Base-by-base conservation (phyloP, 306 rosid genomes). In the Cucumis melo region DNA sequence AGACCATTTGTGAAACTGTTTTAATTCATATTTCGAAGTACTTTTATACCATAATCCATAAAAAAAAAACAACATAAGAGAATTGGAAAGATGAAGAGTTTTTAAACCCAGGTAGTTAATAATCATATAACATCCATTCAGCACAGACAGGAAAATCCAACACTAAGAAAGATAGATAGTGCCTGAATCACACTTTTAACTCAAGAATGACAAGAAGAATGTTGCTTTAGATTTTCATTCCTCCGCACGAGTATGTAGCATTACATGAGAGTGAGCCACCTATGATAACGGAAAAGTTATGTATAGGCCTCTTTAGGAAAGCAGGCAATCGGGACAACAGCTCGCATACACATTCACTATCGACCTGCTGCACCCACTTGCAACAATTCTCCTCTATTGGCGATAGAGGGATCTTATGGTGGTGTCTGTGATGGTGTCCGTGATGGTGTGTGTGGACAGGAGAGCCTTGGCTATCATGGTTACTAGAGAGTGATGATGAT, bases 331-430 rank as follows among this genome's bases (percentile, higher is more conserved):
- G 41, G 58, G 62, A 36, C 54, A 77, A 73, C 44, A 77, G 62
- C 38, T 41, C 65, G 5, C 80, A 77, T 5, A 65, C 38, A n/a
- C 80, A 77, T 46, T 50, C 53, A 8, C 51, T 65, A 21, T 77
- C 80, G 8, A 77, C 29, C 62, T 77, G 68, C 57, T 36, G 57
- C 53, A 64, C 73, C 80, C 80, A 77, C 65, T 72, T 50, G 65
- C 80, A 77, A 48, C 80, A 77, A 29, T 65, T 65, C 64, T 34
- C 38, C 72, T 77, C 80, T 41, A n/a, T 0, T n/a, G 80, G 60
- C 2, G 60, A 19, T 32, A 48, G n/a, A 0, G 29, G 32, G 34
- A n/a, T 16, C 50, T 19, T 19, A 19, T 32, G 78, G 39, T 44
- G 32, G 78, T 44, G 78, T 5, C 67, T 20, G 14, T 61, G 79